A percentile compares a stretch with the other conserved stretches of the same genome.
Evolutionary conservation across 805 yeast genomes (phyloP).

Genomic region (Schizosaccharomyces octosporus): DNA sequence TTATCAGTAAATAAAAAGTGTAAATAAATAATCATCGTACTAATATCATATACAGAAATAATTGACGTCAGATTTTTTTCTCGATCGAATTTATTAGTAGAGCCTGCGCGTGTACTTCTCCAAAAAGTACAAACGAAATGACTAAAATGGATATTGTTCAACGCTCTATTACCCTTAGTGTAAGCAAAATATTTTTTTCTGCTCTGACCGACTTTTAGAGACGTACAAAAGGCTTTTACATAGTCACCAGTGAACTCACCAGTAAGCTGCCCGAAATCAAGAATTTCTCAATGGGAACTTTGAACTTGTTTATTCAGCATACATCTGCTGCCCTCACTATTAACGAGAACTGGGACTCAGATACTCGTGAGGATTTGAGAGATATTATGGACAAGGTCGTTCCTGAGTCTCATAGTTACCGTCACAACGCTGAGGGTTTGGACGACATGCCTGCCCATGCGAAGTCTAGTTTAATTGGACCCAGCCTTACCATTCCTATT

Average conservation of each 20-base stretch:
- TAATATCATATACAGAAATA: too few species aligned
- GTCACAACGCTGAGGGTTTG: constrained; percentile 47
- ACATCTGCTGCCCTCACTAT: constrained; percentile 56
- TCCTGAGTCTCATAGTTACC: constrained; percentile 35
- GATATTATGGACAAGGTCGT: constrained; percentile 36
- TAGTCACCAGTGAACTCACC: constrained; percentile 43
- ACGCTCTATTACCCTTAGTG: neutral
- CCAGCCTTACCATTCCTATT: constrained; percentile 41
- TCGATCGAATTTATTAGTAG: too few species aligned
- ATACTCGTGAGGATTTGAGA: constrained; percentile 46
- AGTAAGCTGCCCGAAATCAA: constrained; percentile 32
- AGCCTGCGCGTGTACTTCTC: neutral
- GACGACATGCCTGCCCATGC: constrained; percentile 76
- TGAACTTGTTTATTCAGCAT: constrained; percentile 49
- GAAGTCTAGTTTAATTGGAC: constrained; percentile 38
- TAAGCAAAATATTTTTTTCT: neutral
- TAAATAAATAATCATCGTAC: too few species aligned
- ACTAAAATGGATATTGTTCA: neutral
- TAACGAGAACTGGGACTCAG: constrained; percentile 63
- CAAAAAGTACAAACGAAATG: neutral
- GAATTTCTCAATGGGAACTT: constrained; percentile 33
- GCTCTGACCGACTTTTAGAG: neutral
- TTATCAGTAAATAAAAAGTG: too few species aligned
- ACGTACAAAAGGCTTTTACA: constrained; percentile 41
- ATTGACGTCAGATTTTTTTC: too few species aligned